These are phyloP conservation scores for Citrullus amarus DNA, from an alignment of 306 rosid species.

Conservation along the genomic window DNA sequence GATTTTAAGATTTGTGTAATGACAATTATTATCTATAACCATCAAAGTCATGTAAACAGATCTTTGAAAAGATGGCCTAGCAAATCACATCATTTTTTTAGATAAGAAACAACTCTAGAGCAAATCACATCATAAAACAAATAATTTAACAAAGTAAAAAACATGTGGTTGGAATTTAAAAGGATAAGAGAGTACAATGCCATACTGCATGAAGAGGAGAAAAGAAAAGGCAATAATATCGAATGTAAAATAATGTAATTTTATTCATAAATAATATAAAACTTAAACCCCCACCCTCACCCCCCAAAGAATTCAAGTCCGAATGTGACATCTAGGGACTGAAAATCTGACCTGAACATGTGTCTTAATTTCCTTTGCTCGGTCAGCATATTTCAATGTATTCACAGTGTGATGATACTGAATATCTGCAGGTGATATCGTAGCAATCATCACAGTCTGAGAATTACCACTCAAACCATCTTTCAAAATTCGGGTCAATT, in stretches of 20 bases:
- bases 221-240: background rate
- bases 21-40: background rate
- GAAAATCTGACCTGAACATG: constrained; percentile 41
- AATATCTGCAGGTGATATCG: constrained; percentile 35
- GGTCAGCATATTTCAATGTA: constrained; percentile 57
- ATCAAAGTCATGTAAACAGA: background rate
- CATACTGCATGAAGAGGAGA: background rate
- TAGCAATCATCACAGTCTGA: constrained; percentile 58
- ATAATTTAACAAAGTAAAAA: background rate
- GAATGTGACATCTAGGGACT: background rate
- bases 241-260: background rate
- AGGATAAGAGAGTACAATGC: background rate
- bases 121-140: background rate
- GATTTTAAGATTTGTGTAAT: background rate
- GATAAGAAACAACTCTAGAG: background rate
- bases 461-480: constrained; percentile 63
- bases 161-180: background rate
- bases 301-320: background rate
- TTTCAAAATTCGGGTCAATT: constrained; percentile 53
- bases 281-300: background rate
- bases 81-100: too few relatives aligned
- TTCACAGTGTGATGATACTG: constrained; percentile 55
- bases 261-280: background rate
- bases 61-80: background rate
- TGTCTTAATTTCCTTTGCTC: constrained; percentile 60